Evolutionary conservation across 179 eudicot genomes (phyloP), one percentile per base, ranked within the genome.

Genomic region (Silene vulgaris): DNA sequence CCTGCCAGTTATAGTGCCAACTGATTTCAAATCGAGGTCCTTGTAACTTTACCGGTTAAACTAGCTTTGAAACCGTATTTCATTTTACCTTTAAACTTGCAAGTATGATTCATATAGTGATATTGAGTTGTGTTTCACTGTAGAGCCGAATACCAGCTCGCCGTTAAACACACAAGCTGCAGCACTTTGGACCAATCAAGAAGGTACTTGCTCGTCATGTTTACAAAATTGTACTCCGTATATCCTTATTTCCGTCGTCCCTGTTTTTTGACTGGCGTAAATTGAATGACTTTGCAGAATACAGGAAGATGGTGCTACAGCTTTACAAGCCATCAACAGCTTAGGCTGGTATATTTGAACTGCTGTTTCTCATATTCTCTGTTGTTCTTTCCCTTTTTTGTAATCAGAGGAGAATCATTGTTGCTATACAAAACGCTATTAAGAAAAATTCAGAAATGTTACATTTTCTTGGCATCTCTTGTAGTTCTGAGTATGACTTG

Each of bases 161-260:
- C 99, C 99, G 52, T 83, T 95, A 61, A 92, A 95, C 80, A 83
- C 91, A 16, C 95, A 92, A 82, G 99, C 99, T 43, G 99, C 99
- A 12, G 81, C 93, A 6, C 90, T 95, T 28, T 95, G 99, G 99
- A 74, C 80, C 63, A 87, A 95, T 74, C 99, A 89, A 84, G 91
- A 23, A 23, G 26, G 26, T 23, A 23, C 26, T 23, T 23, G 26
- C 26, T 23, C 26, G 26, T 23, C 26, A 23, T 23, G 23, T 1
- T 9, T 0, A 23, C 13, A 7, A 4, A 17, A 43, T 11, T 23
- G n/a, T 52, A 52, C 57, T 52, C n/a, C 4, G 57, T 52, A 3
- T 52, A 52, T 52, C n/a, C 4, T 2, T 14, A 12, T 0, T 52
- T 14, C 4, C 16, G 57, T 52, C 16, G n/a, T 52, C 26, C 26